phyloP scores from a whole-genome alignment of 1,139 yeast species.

The Suhomyces taliae region DNA sequence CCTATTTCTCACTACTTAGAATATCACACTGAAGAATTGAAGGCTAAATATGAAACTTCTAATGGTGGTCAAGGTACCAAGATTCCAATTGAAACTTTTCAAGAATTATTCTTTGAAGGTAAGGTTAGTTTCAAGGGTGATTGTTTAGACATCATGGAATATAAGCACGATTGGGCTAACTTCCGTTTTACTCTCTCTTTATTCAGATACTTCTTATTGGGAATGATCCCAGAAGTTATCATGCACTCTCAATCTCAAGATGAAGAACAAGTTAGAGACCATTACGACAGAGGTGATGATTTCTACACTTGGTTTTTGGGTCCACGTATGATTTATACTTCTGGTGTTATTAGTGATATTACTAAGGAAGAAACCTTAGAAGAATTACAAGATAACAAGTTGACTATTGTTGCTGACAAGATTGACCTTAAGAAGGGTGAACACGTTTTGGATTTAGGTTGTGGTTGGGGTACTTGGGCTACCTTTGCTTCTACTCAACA shows the following conservation, averaged over 20 bases:
- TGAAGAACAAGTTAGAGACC: constrained; percentile 95
- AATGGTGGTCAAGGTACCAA: constrained; percentile 63
- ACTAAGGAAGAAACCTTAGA: constrained; percentile 75
- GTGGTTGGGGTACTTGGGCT: constrained; percentile 97
- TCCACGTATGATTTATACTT: constrained; percentile 91
- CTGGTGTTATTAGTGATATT: constrained; percentile 79
- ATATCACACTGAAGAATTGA: constrained; percentile 75
- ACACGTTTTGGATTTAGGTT: constrained; percentile 77
- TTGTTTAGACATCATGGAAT: constrained; percentile 78
- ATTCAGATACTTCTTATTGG: constrained; percentile 79
- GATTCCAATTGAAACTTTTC: constrained; percentile 93
- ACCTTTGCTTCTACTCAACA: constrained; percentile 79
- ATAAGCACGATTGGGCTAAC: constrained; percentile 87
- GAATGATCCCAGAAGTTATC: constrained; percentile 91
- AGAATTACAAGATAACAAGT: constrained; percentile 86
- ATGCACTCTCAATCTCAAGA: constrained; percentile 92
- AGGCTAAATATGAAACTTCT: constrained; percentile 59
- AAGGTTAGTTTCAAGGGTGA: constrained; percentile 90
- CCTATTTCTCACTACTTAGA: constrained; percentile 81
- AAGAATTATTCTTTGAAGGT: constrained; percentile 79
- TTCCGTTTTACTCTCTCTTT: constrained; percentile 77
- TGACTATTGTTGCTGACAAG: constrained; percentile 85
- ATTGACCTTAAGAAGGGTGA: constrained; percentile 74
- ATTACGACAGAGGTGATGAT: constrained; percentile 96
- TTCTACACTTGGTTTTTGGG: constrained; percentile 94